These are phyloP conservation scores for Fusarium drepaniforme DNA, from an alignment of 2,329 filamentous ascomycete species.

Conservation along the genomic window DNA sequence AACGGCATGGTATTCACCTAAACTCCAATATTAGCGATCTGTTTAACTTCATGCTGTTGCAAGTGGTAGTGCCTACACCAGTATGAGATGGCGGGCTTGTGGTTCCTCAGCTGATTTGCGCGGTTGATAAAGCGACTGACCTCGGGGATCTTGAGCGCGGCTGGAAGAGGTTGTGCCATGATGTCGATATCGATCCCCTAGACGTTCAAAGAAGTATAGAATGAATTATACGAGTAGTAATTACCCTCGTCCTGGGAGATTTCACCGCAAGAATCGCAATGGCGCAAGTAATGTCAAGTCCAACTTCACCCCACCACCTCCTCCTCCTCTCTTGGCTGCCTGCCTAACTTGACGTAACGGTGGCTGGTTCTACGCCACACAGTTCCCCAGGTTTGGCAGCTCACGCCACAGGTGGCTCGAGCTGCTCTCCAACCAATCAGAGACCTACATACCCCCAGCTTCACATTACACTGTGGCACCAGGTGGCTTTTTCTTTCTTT, in stretches of 20 bases:
- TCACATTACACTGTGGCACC: slow-evolving; percentile 38
- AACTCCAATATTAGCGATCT: neutral
- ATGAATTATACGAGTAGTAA: neutral
- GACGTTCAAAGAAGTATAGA: neutral
- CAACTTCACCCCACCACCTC: slow-evolving; percentile 30
- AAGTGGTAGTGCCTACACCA: slow-evolving; percentile 77
- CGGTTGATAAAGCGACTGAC: slow-evolving; percentile 86
- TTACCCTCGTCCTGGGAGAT: neutral
- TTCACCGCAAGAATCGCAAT: slow-evolving; percentile 8
- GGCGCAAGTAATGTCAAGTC: slow-evolving; percentile 31
- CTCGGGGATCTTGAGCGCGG: slow-evolving; percentile 79
- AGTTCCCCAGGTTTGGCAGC: slow-evolving; percentile 24
- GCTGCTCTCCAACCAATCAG: slow-evolving; percentile 30
- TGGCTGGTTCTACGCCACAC: slow-evolving; percentile 29
- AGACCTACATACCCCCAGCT: slow-evolving; percentile 21
- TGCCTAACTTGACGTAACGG: slow-evolving; percentile 33
- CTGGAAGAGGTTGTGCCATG: slow-evolving; percentile 72
- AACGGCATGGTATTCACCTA: slow-evolving; percentile 91
- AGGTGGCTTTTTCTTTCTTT: slow-evolving; percentile 47
- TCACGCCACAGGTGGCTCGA: slow-evolving; percentile 42
- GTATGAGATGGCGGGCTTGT: slow-evolving; percentile 91
- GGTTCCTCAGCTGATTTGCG: slow-evolving; percentile 84
- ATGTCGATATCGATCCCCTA: slow-evolving; percentile 24
- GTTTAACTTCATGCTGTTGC: neutral
- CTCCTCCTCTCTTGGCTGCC: slow-evolving; percentile 18